Base-by-base conservation (phyloP, 768 basidiomycete species). In the Pulveroboletus sp. region DNA sequence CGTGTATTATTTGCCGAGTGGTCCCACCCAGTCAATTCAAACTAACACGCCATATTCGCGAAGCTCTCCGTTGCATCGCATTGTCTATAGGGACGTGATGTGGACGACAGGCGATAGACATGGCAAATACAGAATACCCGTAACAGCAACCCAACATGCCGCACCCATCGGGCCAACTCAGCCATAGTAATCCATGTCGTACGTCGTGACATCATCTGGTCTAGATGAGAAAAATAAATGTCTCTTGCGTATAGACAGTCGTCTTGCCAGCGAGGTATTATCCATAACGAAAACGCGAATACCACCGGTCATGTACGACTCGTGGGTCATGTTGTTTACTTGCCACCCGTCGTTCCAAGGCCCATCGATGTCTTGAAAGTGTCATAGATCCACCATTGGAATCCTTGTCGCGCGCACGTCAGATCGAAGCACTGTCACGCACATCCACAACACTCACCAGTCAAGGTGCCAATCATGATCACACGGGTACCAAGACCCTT, bases 321-420 rank as follows among this genome's bases (percentile, higher is more conserved):
- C 15, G 13, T 17, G 7, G 9, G 4, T 8, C 1, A 6, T 13
- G 7, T n/a, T 38, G 11, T 71, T 71, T 85, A 91, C 73, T 91
- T 91, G 69, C 89, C 89, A 74, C 89, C 89, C 33, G 89, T 90
- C 47, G 89, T 91, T 53, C 89, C 89, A 69, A 91, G 76, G 63
- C 89, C 89, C 84, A 91, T 86, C 46, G 83, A 66, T 24, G 79
- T 51, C 77, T 92, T 92, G 81, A 91, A 92, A 44, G 80, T 75
- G 67, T 92, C 91, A 68, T 92, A 93, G 71, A 93, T 90, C 87
- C 89, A 91, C 89, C 88, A 90, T 77, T 90, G 86, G 86, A 89
- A 89, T 63, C 87, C 90, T 74, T 71, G 33, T 27, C 10, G 6
- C 14, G 6, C 6, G 15, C 21, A 21, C 7, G 65, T 56, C 38